Conservation (phyloP, 75 land plant species). For the Cunninghamia lanceolata region DNA sequence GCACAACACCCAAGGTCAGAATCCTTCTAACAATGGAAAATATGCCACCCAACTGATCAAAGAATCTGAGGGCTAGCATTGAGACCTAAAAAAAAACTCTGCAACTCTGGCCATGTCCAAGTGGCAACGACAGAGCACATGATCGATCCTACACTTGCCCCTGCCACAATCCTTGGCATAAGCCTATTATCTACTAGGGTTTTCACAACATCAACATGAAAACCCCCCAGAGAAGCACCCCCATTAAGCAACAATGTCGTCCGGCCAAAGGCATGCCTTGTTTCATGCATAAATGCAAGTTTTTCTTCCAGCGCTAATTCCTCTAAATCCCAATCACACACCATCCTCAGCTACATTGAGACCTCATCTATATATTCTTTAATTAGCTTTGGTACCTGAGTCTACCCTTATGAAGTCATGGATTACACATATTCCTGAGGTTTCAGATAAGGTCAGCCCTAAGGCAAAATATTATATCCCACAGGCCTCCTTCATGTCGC, state of each 20-base stretch:
- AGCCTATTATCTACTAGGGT: constrained; percentile 90
- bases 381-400: constrained; percentile 77
- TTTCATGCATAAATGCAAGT: constrained; percentile 96
- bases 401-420: constrained; percentile 90
- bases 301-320: constrained; percentile 83
- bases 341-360: constrained; percentile 83
- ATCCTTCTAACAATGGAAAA: constrained; percentile 77
- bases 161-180: constrained; percentile 89
- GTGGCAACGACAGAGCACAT: constrained; percentile 89
- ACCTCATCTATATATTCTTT: constrained; percentile 99
- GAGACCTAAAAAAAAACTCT: constrained; percentile 92
- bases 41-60: constrained; percentile 94
- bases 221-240: constrained; percentile 96
- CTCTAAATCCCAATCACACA: constrained; percentile 88
- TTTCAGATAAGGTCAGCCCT: constrained; percentile 89
- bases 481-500: constrained; percentile 69
- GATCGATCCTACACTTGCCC: constrained; percentile 95
- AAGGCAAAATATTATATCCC: constrained; percentile 93
- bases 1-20: constrained; percentile 86
- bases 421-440: constrained; percentile 98
- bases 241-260: constrained; percentile 95
- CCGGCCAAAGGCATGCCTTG: constrained; percentile 95
- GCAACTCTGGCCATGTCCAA: constrained; percentile 93
- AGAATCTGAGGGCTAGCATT: constrained; percentile 80
- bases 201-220: constrained; percentile 93